Percentiles rank a stretch among this genome's conserved stretches.
phyloP scores from a whole-genome alignment of 2,329 filamentous ascomycete genomes.

The Diplocarpon mali region DNA sequence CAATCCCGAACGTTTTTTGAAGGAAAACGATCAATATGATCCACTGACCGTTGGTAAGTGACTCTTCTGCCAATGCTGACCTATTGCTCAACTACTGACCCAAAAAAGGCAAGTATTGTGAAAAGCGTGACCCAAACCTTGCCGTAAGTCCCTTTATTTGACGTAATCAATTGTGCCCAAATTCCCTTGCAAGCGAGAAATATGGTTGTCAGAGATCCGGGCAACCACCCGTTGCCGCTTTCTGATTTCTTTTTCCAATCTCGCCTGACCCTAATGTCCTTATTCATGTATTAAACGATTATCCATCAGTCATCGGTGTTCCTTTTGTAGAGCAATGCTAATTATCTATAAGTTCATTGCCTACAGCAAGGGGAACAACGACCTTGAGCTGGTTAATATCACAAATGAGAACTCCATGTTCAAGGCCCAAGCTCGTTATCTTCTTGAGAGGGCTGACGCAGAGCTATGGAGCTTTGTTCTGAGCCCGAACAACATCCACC shows the following conservation, averaged over 20 bases:
- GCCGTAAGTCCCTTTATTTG: constrained; percentile 33
- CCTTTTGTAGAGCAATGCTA: neutral
- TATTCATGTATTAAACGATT: too few species aligned
- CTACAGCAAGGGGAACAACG: constrained; percentile 94
- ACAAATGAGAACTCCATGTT: constrained; percentile 99
- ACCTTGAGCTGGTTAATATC: constrained; percentile 91
- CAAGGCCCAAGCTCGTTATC: constrained; percentile 89
- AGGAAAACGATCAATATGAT: constrained; percentile 95
- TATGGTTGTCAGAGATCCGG: too few species aligned
- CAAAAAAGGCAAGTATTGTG: constrained; percentile 80
- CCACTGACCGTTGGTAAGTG: constrained; percentile 83
- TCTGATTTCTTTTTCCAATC: too few species aligned
- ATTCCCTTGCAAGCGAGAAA: too few species aligned
- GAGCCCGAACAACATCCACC: constrained; percentile 90
- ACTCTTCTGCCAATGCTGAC: neutral
- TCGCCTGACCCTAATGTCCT: too few species aligned
- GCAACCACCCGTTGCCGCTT: neutral
- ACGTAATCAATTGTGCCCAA: neutral
- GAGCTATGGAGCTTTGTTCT: constrained; percentile 95
- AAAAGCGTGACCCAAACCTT: constrained; percentile 94
- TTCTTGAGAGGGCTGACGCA: constrained; percentile 76
- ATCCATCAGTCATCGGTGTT: too few species aligned
- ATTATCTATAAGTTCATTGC: constrained; percentile 55
- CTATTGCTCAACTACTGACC: too few species aligned
- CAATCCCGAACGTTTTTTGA: constrained; percentile 93